phyloP scores from a whole-genome alignment of 805 yeast species.

The Suhomyces sp. region DNA sequence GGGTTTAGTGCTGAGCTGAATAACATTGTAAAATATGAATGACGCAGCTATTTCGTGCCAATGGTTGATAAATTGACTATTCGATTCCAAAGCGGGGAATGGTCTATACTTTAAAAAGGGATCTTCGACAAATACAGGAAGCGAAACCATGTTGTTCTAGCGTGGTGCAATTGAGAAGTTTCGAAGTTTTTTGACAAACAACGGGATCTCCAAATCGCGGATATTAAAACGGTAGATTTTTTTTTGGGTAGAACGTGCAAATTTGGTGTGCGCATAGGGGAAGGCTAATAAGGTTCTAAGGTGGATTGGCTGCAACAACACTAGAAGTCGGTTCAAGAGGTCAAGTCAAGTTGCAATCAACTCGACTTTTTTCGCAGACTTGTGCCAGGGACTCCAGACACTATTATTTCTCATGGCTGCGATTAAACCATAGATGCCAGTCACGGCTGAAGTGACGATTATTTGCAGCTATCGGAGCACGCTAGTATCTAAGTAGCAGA shows the following conservation, averaged over 20 bases:
- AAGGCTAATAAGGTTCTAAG: not conserved
- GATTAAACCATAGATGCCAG: not conserved
- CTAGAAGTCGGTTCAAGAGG: too few species aligned
- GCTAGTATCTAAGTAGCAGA: not conserved
- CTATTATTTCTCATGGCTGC: not conserved
- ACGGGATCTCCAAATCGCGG: not conserved
- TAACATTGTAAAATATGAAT: conserved; percentile 53
- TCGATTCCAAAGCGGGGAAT: conserved; percentile 32
- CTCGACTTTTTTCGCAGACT: too few species aligned
- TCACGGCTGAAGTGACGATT: not conserved
- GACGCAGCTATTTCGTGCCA: conserved; percentile 72
- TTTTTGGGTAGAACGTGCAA: not conserved
- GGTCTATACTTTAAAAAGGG: conserved; percentile 45
- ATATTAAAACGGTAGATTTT: not conserved
- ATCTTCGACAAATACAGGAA: conserved; percentile 36
- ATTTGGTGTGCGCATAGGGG: not conserved
- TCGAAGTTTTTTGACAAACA: not conserved
- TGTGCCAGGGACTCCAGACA: not conserved
- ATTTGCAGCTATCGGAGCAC: not conserved
- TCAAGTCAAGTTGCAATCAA: too few species aligned
- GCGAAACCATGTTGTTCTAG: conserved; percentile 4
- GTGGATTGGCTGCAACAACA: not conserved
- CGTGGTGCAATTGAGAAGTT: not conserved
- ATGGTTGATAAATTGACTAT: conserved; percentile 48
- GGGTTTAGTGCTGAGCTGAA: conserved; percentile 53